A percentile compares a stretch with the other conserved stretches of the same genome.
Evolutionary conservation across 768 basidiomycete genomes (phyloP).

Genomic region (Panaeolus papilionaceus): DNA sequence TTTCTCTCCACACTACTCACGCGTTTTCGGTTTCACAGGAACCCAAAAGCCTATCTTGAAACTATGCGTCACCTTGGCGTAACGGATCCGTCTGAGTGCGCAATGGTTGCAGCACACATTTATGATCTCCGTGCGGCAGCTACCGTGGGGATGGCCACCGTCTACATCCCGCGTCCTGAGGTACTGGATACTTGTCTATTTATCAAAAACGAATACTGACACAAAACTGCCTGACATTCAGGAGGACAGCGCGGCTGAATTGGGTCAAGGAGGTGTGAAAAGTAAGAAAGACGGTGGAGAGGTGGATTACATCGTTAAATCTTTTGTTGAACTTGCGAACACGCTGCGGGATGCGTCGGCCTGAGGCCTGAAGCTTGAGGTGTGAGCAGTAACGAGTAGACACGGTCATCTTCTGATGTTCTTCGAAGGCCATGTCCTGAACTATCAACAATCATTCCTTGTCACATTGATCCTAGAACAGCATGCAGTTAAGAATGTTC

Average conservation of each 20-base stretch:
- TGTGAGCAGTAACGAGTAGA: too few species aligned
- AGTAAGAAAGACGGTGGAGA: slow-evolving; percentile 60
- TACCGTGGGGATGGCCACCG: slow-evolving; percentile 56
- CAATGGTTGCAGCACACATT: slow-evolving; percentile 71
- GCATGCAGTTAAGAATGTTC: too few species aligned
- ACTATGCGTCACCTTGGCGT: slow-evolving; percentile 56
- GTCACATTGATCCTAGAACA: too few species aligned
- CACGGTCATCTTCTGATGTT: too few species aligned
- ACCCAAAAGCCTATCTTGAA: slow-evolving; percentile 56
- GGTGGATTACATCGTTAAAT: slow-evolving; percentile 61
- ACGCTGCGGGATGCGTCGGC: background rate
- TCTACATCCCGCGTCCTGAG: slow-evolving; percentile 59
- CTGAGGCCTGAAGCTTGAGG: too few species aligned
- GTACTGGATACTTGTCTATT: background rate
- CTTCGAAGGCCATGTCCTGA: too few species aligned
- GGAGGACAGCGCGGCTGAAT: slow-evolving; percentile 42
- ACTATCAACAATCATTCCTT: too few species aligned
- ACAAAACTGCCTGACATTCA: background rate
- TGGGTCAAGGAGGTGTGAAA: slow-evolving; percentile 35
- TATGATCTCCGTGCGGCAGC: slow-evolving; percentile 62
- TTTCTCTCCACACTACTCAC: too few species aligned
- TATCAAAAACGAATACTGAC: background rate
- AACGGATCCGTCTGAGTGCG: slow-evolving; percentile 50
- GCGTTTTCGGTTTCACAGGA: slow-evolving; percentile 36
- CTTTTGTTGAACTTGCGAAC: slow-evolving; percentile 55